A percentile compares a stretch with the other conserved stretches of the same genome.
Conservation (phyloP, 2,329 filamentous ascomycete genomes). For the Verticillium albo-atrum region DNA sequence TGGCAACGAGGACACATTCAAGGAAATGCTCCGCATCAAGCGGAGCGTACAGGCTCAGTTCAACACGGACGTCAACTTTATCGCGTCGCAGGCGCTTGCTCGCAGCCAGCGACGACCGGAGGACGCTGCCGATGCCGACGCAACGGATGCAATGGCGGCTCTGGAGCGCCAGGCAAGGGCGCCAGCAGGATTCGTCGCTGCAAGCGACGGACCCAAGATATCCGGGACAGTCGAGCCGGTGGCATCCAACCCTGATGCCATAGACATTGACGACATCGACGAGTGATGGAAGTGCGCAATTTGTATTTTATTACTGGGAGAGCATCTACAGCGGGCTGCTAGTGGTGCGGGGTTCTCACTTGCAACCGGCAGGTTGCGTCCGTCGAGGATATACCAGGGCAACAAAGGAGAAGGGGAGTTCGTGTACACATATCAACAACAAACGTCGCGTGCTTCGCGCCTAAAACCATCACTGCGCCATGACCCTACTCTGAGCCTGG, state of each 20-base stretch:
- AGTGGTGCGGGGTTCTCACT: not conserved
- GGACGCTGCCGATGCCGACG: constrained; percentile 36
- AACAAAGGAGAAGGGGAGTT: not conserved
- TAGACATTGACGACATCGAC: constrained; percentile 72
- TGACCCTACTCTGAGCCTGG: not conserved
- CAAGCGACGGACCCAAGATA: constrained; percentile 64
- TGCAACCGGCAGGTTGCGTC: not conserved
- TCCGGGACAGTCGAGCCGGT: constrained; percentile 44
- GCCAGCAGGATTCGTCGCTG: constrained; percentile 85
- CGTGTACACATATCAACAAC: not conserved
- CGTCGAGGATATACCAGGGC: not conserved
- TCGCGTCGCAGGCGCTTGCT: constrained; percentile 90
- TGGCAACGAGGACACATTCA: constrained; percentile 98
- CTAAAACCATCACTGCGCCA: not conserved
- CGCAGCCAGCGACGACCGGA: constrained; percentile 62
- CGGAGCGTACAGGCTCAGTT: constrained; percentile 95
- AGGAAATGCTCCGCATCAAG: constrained; percentile 98
- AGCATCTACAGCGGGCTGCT: not conserved
- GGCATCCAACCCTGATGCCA: constrained; percentile 74
- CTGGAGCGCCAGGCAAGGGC: constrained; percentile 85
- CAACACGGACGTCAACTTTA: constrained; percentile 98
- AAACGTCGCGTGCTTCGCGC: not conserved
- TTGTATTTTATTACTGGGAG: not conserved
- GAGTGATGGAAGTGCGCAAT: constrained; percentile 35
- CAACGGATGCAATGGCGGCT: constrained; percentile 80